Base-by-base conservation (phyloP, 805 yeast species). In the Candida hungchunana region DNA sequence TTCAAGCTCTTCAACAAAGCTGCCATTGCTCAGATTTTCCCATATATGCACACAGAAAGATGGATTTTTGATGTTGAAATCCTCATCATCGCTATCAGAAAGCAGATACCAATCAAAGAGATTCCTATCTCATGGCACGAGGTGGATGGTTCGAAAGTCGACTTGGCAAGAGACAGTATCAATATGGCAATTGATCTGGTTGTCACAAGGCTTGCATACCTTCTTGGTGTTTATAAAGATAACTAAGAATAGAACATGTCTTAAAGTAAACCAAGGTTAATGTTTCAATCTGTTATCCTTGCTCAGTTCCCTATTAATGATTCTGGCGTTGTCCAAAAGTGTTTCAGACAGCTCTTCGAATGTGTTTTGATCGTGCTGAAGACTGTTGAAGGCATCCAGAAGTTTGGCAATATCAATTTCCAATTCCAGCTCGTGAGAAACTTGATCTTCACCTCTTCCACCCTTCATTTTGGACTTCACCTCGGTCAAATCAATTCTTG, bases 61-160 rank as follows among this genome's bases (percentile, higher is more conserved):
- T 93, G 98, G 98, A 93, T 93, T 24, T 93, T 93, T 61, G 98
- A 93, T 56, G 97, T 93, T 21, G 98, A 93, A 63, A 75, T 90
- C 12, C 67, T 93, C 47, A 74, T 93, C 36, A 64, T 93, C 40
- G 96, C 89, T 1, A 74, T 77, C 47, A 67, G 84, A 43, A 86
- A 86, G 56, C 50, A 61, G 0, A 78, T 90, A 26, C 69, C 73
- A 4, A 69, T 89, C 31, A 64, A 62, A 34, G 98, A 93, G 63
- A 75, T 89, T 14, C 78, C 96, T 8, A 86, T 93, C 26, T 82
- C 82, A 42, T 93, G 98, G 98, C 96, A 88, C 60, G 98, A 93
- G 61, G 93, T 93, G 29, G 94, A 75, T 49, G 98, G 98, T 0
- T 84, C 95, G 28, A 93, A 93, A 61, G 82, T 93, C 60, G 96